Base-by-base conservation (phyloP, 2,329 filamentous ascomycete genomes). In the Alternaria atra region DNA sequence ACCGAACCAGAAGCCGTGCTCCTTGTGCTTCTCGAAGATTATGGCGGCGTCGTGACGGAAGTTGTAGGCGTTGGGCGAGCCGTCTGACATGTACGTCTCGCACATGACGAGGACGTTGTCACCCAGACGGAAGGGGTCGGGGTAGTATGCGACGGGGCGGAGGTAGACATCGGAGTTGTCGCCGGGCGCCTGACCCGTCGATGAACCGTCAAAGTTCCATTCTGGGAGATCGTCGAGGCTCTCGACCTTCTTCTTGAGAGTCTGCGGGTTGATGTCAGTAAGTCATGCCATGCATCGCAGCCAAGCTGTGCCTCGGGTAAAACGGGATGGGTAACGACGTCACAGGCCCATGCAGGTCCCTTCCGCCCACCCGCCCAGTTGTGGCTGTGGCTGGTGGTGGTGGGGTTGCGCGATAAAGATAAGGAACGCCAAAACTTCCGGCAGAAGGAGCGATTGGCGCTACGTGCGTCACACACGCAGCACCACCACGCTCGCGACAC, bases 151-250 rank as follows among this genome's bases (percentile, higher is more conserved):
- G 66, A 91, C 88, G 61, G 94, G 94, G 78, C 92, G 91, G 73
- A 98, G 92, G 88, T 97, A 97, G 85, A 97, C 92, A 83, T 98
- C 94, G 48, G 93, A 97, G 89, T 98, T 95, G 82, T 96, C 91
- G 75, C 94, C 93, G 40, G 93, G 92, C 50, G 94, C 94, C 83
- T 98, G 94, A 71, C 87, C 90, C 71, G 93, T 97, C 13, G 93
- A 97, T 59, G 93, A 97, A 77, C 94, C 94, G 80, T 92, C 90
- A 75, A 92, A 92, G 84, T 91, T 92, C 90, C 90, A 92, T 82
- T 92, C 89, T 73, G 90, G 87, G 65, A 92, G 89, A 66, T 91
- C 89, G 59, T 87, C 85, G 65, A 89, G 80, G 63, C 80, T 84
- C 39, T 77, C 77, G 70, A 86, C 84, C 76, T 86, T 81, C 78